Evolutionary conservation across 1,284 basidiomycete genomes (phyloP).

Genomic region (Malassezia dermatis): DNA sequence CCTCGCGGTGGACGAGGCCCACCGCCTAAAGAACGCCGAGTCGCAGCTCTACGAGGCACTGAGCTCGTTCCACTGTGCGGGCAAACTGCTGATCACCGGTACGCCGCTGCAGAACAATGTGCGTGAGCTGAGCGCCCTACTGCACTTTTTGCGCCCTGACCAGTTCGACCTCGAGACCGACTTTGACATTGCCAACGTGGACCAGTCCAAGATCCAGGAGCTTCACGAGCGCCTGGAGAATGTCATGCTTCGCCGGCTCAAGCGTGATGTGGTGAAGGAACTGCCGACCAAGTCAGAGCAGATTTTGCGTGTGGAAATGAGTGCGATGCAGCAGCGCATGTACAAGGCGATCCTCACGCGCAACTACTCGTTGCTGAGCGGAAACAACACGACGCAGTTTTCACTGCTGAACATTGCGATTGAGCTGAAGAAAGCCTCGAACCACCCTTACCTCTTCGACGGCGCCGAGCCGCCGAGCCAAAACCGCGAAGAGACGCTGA

Average conservation of each 20-base stretch:
- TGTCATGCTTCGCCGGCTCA: slow-evolving; percentile 87
- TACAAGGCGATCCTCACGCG: slow-evolving; percentile 97
- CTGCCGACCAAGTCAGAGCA: slow-evolving; percentile 96
- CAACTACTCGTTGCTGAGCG: slow-evolving; percentile 86
- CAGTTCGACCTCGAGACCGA: slow-evolving; percentile 73
- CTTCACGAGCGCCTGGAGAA: slow-evolving; percentile 85
- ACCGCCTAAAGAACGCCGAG: slow-evolving; percentile 94
- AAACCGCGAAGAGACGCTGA: slow-evolving; percentile 61
- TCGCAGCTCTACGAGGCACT: slow-evolving; percentile 93
- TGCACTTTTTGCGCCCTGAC: slow-evolving; percentile 98
- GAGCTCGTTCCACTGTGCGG: slow-evolving; percentile 73
- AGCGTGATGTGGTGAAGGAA: slow-evolving; percentile 93
- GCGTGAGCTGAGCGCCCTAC: slow-evolving; percentile 87
- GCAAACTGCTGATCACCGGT: slow-evolving; percentile 91
- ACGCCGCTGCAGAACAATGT: slow-evolving; percentile 99
- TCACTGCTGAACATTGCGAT: slow-evolving; percentile 56
- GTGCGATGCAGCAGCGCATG: slow-evolving; percentile 88
- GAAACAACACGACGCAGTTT: slow-evolving; percentile 64
- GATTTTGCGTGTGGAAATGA: slow-evolving; percentile 96
- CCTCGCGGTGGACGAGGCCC: slow-evolving; percentile 99
- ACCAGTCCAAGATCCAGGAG: slow-evolving; percentile 59
- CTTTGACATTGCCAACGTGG: slow-evolving; percentile 65
- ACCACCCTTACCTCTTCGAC: slow-evolving; percentile 95
- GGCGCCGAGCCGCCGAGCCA: slow-evolving; percentile 75
- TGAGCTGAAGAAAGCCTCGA: slow-evolving; percentile 51